Conservation (phyloP, 331 rosid genomes). For the Saraca asoca region DNA sequence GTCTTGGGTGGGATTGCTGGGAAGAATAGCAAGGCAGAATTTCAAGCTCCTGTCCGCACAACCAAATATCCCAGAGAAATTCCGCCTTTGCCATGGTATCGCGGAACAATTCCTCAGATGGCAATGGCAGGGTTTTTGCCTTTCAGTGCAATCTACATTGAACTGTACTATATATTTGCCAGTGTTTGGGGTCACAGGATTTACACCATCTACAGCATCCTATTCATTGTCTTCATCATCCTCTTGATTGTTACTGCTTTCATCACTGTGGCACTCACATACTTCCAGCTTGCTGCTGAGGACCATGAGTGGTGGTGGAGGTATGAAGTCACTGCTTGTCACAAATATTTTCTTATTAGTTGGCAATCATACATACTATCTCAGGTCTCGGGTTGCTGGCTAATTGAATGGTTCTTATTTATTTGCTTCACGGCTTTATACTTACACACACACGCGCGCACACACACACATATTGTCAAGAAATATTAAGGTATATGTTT, state of each 20-base stretch:
- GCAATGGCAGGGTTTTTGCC: slow-evolving; percentile 97
- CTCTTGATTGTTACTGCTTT: slow-evolving; percentile 87
- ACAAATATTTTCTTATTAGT: not conserved
- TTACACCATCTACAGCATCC: slow-evolving; percentile 83
- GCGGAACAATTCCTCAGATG: slow-evolving; percentile 85
- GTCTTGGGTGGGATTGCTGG: slow-evolving; percentile 96
- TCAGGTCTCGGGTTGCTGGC: too few species aligned
- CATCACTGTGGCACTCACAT: slow-evolving; percentile 83
- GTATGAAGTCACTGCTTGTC: slow-evolving; percentile 45
- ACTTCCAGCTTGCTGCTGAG: slow-evolving; percentile 76
- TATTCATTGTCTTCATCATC: slow-evolving; percentile 61
- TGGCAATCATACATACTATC: too few species aligned
- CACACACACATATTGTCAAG: not conserved
- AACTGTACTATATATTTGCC: slow-evolving; percentile 84
- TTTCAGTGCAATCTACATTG: slow-evolving; percentile 88
- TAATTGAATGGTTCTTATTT: too few species aligned
- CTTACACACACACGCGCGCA: not conserved
- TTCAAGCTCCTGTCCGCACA: slow-evolving; percentile 85
- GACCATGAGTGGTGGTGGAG: slow-evolving; percentile 99
- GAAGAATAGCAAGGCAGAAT: slow-evolving; percentile 88
- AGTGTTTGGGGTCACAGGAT: slow-evolving; percentile 99
- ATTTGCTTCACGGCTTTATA: too few species aligned
- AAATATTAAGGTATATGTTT: not conserved
- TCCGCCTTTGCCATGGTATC: slow-evolving; percentile 90
- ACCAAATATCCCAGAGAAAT: slow-evolving; percentile 90